phyloP scores from a whole-genome alignment of 495 filamentous ascomycete genomes.

The Venustampulla echinocandica region DNA sequence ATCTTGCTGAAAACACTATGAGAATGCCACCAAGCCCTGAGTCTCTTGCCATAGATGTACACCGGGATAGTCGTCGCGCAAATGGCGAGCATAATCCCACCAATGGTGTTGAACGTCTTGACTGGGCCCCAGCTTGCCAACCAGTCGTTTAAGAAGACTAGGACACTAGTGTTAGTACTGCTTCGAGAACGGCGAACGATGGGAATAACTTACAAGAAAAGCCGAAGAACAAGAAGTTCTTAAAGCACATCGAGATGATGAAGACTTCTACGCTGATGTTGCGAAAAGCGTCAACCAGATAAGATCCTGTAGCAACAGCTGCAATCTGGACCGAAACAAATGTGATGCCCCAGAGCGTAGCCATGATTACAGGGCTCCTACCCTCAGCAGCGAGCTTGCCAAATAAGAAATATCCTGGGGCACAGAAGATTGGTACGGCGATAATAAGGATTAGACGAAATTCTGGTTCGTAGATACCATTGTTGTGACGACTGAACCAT shows the following conservation, averaged over 20 bases:
- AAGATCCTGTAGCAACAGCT: constrained; percentile 40
- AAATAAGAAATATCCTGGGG: constrained; percentile 35
- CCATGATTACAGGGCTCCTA: constrained; percentile 73
- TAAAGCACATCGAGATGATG: neutral
- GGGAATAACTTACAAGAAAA: constrained; percentile 29
- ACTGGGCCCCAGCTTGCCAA: constrained; percentile 62
- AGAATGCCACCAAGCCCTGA: constrained; percentile 30
- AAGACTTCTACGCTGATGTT: constrained; percentile 35
- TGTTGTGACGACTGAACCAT: constrained; percentile 44
- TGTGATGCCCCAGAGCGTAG: constrained; percentile 70
- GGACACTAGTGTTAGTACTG: no score
- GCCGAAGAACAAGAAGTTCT: constrained; percentile 42
- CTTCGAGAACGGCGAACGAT: no score
- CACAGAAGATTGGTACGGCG: constrained; percentile 45
- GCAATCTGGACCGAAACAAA: constrained; percentile 44
- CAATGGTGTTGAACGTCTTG: constrained; percentile 67
- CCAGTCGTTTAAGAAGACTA: constrained; percentile 62
- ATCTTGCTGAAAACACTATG: no score
- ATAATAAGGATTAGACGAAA: constrained; percentile 55
- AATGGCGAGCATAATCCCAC: constrained; percentile 69
- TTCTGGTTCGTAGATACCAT: constrained; percentile 59
- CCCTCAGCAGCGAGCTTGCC: constrained; percentile 62
- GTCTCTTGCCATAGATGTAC: constrained; percentile 61
- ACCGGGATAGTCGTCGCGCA: constrained; percentile 73
- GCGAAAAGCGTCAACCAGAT: constrained; percentile 43